These are phyloP conservation scores for Mortierella sp. DNA, from an alignment of 371 early-diverging fungal species.

Conservation along the genomic window DNA sequence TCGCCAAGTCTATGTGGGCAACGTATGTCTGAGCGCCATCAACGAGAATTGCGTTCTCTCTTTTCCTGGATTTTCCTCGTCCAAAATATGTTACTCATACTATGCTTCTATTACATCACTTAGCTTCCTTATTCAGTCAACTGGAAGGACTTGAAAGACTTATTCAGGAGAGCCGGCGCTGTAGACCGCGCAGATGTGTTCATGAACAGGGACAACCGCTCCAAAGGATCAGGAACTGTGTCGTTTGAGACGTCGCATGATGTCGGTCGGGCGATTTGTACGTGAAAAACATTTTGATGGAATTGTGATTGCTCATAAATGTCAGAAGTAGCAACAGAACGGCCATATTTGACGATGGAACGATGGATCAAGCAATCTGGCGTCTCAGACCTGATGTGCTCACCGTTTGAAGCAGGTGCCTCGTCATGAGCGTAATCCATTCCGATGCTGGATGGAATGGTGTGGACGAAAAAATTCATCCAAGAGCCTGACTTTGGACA, in stretches of 20 bases:
- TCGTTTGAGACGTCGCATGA: conserved; percentile 63
- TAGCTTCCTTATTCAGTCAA: conserved; percentile 81
- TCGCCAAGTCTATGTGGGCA: conserved; percentile 76
- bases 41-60: not conserved
- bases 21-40: conserved; percentile 59
- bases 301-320: conserved; percentile 5
- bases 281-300: conserved; percentile 28
- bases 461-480: not conserved
- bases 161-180: conserved; percentile 75
- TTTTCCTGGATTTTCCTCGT: not conserved
- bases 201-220: conserved; percentile 68
- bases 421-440: not conserved
- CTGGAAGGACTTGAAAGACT: conserved; percentile 85
- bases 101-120: not conserved
- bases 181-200: conserved; percentile 73
- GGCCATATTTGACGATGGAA: not conserved
- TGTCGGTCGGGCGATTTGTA: conserved; percentile 70
- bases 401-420: not conserved
- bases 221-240: conserved; percentile 79
- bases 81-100: not conserved
- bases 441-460: not conserved
- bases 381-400: not conserved
- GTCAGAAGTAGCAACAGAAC: not conserved
- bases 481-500: not conserved
- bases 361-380: not conserved